These are phyloP conservation scores for Ascochyta pisi DNA, from an alignment of 2,329 filamentous ascomycete genomes.

Conservation along the genomic window DNA sequence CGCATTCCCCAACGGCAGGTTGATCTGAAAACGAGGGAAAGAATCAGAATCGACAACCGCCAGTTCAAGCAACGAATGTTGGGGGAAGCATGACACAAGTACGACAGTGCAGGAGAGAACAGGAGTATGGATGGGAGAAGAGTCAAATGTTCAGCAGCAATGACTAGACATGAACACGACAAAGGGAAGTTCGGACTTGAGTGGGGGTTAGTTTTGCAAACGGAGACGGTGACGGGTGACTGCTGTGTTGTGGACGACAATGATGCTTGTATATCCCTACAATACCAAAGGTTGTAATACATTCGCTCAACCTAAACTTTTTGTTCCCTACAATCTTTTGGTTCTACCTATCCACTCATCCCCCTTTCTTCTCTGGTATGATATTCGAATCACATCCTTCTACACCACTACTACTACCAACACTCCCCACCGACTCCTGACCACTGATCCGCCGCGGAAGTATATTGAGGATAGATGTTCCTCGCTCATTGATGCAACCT, in stretches of 20 bases:
- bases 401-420: too few relatives aligned
- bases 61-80: neutral
- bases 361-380: too few relatives aligned
- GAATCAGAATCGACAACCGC: neutral
- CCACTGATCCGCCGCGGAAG: slow-evolving; percentile 15
- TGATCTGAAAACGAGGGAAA: neutral
- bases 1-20: neutral
- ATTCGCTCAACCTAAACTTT: neutral
- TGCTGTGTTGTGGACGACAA: neutral
- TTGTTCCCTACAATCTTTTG: too few relatives aligned
- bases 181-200: neutral
- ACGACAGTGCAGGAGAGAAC: neutral
- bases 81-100: neutral
- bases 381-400: too few relatives aligned
- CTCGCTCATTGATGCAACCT: slow-evolving; percentile 10
- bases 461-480: slow-evolving; percentile 30
- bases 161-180: neutral
- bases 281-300: neutral
- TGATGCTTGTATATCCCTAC: neutral
- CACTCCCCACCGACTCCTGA: too few relatives aligned
- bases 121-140: neutral
- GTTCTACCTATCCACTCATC: too few relatives aligned
- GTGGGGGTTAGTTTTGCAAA: neutral
- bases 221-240: neutral
- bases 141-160: neutral